Conservation (phyloP, 306 rosid species). For the Gastrolobium villosum region DNA sequence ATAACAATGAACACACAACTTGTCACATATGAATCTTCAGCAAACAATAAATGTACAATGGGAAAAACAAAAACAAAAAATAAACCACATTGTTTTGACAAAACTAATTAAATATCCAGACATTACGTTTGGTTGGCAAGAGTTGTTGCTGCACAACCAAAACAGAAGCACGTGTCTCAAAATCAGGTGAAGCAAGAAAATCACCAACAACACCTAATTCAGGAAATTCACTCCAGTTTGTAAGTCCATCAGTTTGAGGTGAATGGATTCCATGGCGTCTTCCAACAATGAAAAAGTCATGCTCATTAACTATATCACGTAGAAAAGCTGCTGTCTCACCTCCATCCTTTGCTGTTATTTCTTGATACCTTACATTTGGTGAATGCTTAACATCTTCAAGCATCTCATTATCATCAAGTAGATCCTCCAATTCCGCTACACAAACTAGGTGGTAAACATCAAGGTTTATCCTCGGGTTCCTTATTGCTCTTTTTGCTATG, state of each 20-base stretch:
- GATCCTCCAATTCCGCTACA: constrained; percentile 4
- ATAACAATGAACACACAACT: too few relatives aligned
- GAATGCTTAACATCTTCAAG: constrained; percentile 41
- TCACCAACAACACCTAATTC: constrained; percentile 77
- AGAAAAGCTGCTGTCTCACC: constrained; percentile 46
- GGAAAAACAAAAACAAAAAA: too few relatives aligned
- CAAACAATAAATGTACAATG: too few relatives aligned
- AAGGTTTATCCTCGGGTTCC: constrained; percentile 27
- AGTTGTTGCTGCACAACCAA: constrained; percentile 63
- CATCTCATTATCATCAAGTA: constrained; percentile 30
- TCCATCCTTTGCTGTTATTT: constrained; percentile 41
- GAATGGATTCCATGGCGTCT: constrained; percentile 48
- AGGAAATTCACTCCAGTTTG: constrained; percentile 71
- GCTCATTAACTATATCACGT: constrained; percentile 45
- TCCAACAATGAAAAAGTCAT: constrained; percentile 70
- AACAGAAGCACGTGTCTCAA: constrained; percentile 55
- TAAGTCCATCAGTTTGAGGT: constrained; percentile 61
- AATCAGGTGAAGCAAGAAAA: constrained; percentile 70
- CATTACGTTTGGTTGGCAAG: background rate
- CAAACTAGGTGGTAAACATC: constrained; percentile 52
- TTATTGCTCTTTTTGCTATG: constrained; percentile 53
- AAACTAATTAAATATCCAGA: background rate
- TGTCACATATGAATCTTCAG: too few relatives aligned
- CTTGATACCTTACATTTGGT: constrained; percentile 22
- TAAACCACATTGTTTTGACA: too few relatives aligned